Base-by-base conservation (phyloP, 2,329 filamentous ascomycete genomes). In the Hymenoscyphus scutula region DNA sequence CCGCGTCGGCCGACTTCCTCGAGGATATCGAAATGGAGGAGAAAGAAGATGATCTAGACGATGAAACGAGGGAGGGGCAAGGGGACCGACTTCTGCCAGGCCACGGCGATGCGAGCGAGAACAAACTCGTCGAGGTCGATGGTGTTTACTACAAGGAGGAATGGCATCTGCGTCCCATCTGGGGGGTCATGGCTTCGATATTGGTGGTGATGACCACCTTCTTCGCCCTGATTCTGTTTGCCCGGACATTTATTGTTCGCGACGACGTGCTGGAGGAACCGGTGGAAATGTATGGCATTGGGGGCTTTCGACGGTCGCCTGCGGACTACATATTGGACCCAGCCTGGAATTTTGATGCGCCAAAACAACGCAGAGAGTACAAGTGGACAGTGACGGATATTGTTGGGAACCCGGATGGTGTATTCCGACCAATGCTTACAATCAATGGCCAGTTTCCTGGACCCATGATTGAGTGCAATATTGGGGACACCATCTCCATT, bases 381-480 rank as follows among this genome's bases (percentile, higher is more conserved):
- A 75, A 81, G 64, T 90, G 86, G 86, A 82, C 77, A 0, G 81
- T 90, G 32, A 72, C 76, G 10, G 84, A 89, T 64, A 81, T 82
- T 34, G 76, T 79, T 0, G 79, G 84, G 51, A 87, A 85, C 59
- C 87, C 87, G 0, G 85, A 89, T 68, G 87, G 83, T 3, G 74
- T 86, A 23, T 79, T 75, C 53, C 79, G 82, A 23, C 80, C 78
- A 8, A 83, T 89, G 79, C 83, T 92, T 59, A 84, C 88, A 41
- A 89, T 92, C 76, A 92, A 94, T 71, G 86, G 86, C 38, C 80
- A 89, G 71, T 92, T 90, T 75, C 91, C 91, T 0, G 82, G 90
- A 0, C 90, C 90, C 5, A 75, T 89, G 53, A 84, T 95, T 54
- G 84, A 90, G 66, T 85, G 86, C 65, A 91, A 90, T 67, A 86